Base-by-base conservation (phyloP, 83 land plant species). In the Diphasiastrum complanatum region DNA sequence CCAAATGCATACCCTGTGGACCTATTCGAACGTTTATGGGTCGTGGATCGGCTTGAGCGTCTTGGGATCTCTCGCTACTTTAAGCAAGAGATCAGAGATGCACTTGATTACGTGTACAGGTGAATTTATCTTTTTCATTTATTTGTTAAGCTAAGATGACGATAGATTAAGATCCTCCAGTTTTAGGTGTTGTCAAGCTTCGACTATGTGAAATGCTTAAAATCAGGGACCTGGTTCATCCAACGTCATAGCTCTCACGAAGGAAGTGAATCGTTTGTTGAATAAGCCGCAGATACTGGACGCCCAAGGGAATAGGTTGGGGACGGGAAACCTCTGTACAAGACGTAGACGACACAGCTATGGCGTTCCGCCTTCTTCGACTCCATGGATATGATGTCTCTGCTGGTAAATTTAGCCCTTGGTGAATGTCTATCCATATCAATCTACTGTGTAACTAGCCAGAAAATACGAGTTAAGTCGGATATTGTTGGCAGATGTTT, bases 1-100 rank as follows among this genome's bases (percentile, higher is more conserved):
- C 76, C 76, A 14, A 35, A 61, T 28, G 52, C 43, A 22, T 75
- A 75, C 57, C 78, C 78, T 5, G 25, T 72, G 12, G 78, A 72
- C 33, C 34, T 75, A 8, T 73, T 72, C 25, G 78, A 75, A 35
- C 70, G 78, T 2, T 27, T 73, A 12, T 75, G 78, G 78, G 71
- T 66, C 1, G 64, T 75, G 18, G 78, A 75, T 33, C 57, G 55
- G 18, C 23, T 75, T 11, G 41, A 75, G 35, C 57, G 78, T 2
- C 60, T 75, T 2, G 78, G 78, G 26, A 71, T 75, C 55, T 69
- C 38, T 49, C 78, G 51, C 18, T 58, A 64, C 50, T 75, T 75
- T 31, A 40, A 43, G n/a, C 1, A 35, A 18, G 78, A 75, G 34
- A 75, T 75, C 33, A 45, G 29, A 19, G 52, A 48, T 4, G 14